Evolutionary conservation across 148 eudicot species (phyloP).

Genomic region (Camellia granthamiana): DNA sequence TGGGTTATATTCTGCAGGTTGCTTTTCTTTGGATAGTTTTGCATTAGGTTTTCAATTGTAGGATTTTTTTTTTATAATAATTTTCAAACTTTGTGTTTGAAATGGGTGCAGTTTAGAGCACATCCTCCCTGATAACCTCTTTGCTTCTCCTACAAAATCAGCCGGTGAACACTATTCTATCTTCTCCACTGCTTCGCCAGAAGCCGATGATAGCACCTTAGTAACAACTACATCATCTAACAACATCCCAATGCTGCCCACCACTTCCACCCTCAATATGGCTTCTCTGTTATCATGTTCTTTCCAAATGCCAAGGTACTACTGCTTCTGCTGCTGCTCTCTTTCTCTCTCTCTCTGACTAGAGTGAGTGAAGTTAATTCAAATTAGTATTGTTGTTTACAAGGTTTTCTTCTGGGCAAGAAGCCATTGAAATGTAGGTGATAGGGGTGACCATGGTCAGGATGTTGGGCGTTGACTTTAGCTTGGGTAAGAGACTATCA

Average conservation of each 20-base stretch:
- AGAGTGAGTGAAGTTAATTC: background rate
- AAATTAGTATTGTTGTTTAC: conserved; percentile 2
- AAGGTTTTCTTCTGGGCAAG: conserved; percentile 59
- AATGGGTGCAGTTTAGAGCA: conserved; percentile 70
- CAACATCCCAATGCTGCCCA: conserved; percentile 29
- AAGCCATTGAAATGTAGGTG: conserved; percentile 65
- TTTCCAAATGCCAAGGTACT: conserved; percentile 73
- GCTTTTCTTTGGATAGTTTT: background rate
- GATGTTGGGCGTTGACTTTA: conserved; percentile 39
- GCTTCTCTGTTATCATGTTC: conserved; percentile 8
- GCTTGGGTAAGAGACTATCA: conserved; percentile 23
- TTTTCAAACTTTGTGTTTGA: too few relatives aligned
- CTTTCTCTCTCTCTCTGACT: background rate
- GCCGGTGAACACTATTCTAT: conserved; percentile 35
- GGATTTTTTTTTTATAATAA: too few relatives aligned
- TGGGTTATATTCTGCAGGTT: background rate
- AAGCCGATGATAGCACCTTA: conserved; percentile 30
- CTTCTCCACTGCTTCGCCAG: conserved; percentile 34
- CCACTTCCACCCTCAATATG: conserved; percentile 21
- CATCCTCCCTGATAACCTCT: conserved; percentile 75
- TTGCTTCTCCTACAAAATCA: conserved; percentile 77
- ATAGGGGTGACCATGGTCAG: conserved; percentile 27
- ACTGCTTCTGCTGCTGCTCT: background rate
- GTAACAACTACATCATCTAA: conserved; percentile 29
- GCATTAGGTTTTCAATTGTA: background rate